Evolutionary conservation across 2,329 filamentous ascomycete species (phyloP).

Genomic region (Aspergillus japonicus): DNA sequence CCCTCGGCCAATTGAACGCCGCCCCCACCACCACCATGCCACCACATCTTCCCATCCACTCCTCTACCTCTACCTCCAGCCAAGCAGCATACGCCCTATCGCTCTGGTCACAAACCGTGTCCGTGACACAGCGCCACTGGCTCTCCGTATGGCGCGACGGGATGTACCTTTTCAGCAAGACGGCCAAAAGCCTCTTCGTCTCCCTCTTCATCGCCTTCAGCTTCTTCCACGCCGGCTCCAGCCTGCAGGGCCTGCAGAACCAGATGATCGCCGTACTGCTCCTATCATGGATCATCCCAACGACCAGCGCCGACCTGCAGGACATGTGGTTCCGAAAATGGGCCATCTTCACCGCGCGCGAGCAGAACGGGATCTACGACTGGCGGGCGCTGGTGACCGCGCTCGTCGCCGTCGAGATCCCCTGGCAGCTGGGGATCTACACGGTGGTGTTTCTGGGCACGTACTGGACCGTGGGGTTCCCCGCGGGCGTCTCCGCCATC

Average conservation of each 20-base stretch:
- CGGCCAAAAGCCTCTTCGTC: background rate
- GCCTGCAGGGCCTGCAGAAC: background rate
- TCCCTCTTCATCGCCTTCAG: background rate
- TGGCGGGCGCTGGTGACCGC: background rate
- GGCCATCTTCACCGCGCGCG: background rate
- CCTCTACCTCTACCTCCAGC: no score
- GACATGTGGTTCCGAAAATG: background rate
- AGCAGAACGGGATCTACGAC: background rate
- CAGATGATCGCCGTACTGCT: background rate
- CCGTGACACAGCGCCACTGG: background rate
- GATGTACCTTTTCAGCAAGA: background rate
- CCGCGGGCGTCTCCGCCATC: background rate
- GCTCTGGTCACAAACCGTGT: background rate
- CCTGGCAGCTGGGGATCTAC: background rate
- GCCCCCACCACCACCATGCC: no score
- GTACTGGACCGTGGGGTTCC: background rate
- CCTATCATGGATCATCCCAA: background rate
- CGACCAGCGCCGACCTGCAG: background rate
- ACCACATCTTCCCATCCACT: no score
- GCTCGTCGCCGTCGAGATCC: background rate
- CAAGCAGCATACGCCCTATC: background rate
- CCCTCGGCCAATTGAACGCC: background rate
- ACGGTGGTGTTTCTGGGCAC: background rate
- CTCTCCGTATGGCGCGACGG: background rate
- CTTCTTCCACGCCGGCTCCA: background rate